Base-by-base conservation (phyloP, 225 moss, liverwort and hornwort genomes). In the Climacium dendroides region DNA sequence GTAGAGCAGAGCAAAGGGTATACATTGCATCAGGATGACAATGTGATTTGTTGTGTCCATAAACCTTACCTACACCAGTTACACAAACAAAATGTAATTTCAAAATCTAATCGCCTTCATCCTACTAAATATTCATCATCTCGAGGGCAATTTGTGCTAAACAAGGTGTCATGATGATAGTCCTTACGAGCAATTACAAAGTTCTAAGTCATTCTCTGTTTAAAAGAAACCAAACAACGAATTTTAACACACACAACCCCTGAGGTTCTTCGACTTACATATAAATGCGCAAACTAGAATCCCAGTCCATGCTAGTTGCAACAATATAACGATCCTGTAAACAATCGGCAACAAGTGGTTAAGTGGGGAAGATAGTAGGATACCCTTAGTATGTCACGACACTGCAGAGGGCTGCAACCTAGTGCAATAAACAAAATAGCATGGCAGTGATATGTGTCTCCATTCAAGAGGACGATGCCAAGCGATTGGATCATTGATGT, bases 21-120 rank as follows among this genome's bases (percentile, higher is more conserved):
- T 85, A 67, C 87, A 89, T 89, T 84, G 92, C 94, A 92, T 94
- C 94, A 69, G 94, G 94, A 86, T 89, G 89, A 84, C 90, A 85
- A 69, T 91, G 90, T 61, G 94, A 91, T 78, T 88, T 89, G 74
- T 94, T 92, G 39, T 94, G 94, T 74, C 91, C 89, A 86, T 88
- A 87, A 60, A 94, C 94, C 90, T 92, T 94, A 79, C 82, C 94
- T 94, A 79, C 83, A 83, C 30, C 74, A 90, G 63, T 83, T 45
- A 87, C 55, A 89, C 39, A 29, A 91, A 71, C 59, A 89, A 87
- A 86, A 87, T 60, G 34, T 22, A 72, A 72, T 52, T 64, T 62
- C 80, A 81, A 77, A 69, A 62, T 65, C 75, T 86, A 58, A 13
- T n/a, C 52, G n/a, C 61, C 43, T 70, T 73, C 77, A 64, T n/a